phyloP scores from a whole-genome alignment of 2,329 filamentous ascomycete genomes.

The Fusarium continuum region DNA sequence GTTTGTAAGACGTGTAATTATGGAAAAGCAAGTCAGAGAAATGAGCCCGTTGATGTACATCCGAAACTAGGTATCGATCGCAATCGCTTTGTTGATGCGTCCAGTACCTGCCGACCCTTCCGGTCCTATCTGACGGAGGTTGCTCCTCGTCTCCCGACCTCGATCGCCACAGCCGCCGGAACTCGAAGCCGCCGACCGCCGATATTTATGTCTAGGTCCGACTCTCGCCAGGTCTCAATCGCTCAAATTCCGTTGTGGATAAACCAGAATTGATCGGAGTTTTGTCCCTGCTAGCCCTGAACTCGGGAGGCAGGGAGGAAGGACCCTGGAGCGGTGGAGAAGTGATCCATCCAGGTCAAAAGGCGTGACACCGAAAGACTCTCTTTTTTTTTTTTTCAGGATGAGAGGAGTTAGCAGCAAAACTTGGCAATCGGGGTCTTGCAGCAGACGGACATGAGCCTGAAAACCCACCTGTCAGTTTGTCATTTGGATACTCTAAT shows the following conservation, averaged over 20 bases:
- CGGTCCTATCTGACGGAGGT: conserved; percentile 12
- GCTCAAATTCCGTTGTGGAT: conserved; percentile 15
- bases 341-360: conserved; percentile 12
- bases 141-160: conserved; percentile 1
- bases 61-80: conserved; percentile 7
- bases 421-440: conserved; percentile 33
- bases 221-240: too few species aligned
- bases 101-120: conserved; percentile 18
- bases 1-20: background rate
- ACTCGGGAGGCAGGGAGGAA: conserved; percentile 11
- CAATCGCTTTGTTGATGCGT: background rate
- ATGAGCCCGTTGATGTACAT: conserved; percentile 1
- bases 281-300: conserved; percentile 9
- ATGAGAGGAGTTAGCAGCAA: conserved; percentile 1
- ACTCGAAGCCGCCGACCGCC: conserved; percentile 18
- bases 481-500: conserved; percentile 29
- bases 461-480: conserved; percentile 13
- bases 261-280: background rate
- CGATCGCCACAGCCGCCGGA: conserved; percentile 16
- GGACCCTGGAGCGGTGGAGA: conserved; percentile 17
- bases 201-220: background rate
- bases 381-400: conserved; percentile 3
- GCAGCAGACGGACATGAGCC: conserved; percentile 15
- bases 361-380: conserved; percentile 21
- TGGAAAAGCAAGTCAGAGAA: background rate